phyloP scores from a whole-genome alignment of 2,329 filamentous ascomycete species.

The Alternaria atra region DNA sequence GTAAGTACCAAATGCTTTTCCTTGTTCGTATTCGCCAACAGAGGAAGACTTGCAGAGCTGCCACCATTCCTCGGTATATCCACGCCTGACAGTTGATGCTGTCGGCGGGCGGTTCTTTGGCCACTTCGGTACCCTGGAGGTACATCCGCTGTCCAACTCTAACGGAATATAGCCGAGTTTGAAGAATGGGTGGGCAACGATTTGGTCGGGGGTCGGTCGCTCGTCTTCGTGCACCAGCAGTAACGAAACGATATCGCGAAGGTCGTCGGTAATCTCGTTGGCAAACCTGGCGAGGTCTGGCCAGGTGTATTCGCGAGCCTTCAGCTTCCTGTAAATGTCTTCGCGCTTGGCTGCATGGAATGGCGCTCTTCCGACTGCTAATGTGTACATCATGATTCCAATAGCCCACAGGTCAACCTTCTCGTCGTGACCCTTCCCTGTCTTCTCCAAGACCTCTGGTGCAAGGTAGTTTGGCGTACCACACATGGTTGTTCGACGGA shows the following conservation, averaged over 20 bases:
- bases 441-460: conserved; percentile 93
- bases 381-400: conserved; percentile 97
- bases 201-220: conserved; percentile 77
- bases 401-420: conserved; percentile 99
- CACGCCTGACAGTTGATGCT: conserved; percentile 55
- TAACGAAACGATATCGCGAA: conserved; percentile 79
- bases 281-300: conserved; percentile 71
- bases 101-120: conserved; percentile 55
- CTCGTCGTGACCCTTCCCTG: conserved; percentile 92
- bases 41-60: conserved; percentile 60
- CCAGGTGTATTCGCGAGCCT: conserved; percentile 82
- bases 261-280: conserved; percentile 76
- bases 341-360: conserved; percentile 93
- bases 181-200: conserved; percentile 84
- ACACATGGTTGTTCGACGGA: conserved; percentile 87
- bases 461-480: conserved; percentile 99
- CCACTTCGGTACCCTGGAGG: conserved; percentile 59
- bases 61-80: conserved; percentile 62
- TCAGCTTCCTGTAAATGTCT: conserved; percentile 77
- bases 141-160: conserved; percentile 56
- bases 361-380: conserved; percentile 94
- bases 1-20: conserved; percentile 57
- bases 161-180: conserved; percentile 76
- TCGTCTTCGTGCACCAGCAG: conserved; percentile 79
- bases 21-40: conserved; percentile 59